Evolutionary conservation across 176 grass and related monocot species (phyloP).

Genomic region (Hordeum marinum): DNA sequence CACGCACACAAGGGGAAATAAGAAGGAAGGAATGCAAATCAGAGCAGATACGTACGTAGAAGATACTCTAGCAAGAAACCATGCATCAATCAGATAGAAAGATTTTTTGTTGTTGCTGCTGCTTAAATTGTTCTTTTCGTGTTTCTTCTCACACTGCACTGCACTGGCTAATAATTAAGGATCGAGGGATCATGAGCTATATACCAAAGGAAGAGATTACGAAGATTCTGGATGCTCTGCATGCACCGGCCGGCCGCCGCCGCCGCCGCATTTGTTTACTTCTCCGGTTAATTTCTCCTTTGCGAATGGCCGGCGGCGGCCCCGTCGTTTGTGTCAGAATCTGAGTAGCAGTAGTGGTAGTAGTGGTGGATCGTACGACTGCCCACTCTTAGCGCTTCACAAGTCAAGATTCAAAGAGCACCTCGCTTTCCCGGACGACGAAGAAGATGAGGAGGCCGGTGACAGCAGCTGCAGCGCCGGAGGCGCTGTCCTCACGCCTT

Average conservation of each 20-base stretch:
- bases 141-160: conserved; percentile 38
- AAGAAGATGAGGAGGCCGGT: conserved; percentile 44
- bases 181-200: conserved; percentile 36
- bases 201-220: conserved; percentile 21
- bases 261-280: conserved; percentile 17
- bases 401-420: conserved; percentile 92
- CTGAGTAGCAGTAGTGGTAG: background rate
- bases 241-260: background rate
- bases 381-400: conserved; percentile 34
- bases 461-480: conserved; percentile 14
- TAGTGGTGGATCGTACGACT: conserved; percentile 16
- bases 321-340: conserved; percentile 26
- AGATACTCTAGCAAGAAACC: background rate
- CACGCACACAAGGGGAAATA: background rate
- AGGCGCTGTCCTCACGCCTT: conserved; percentile 17
- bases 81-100: conserved; percentile 14
- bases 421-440: conserved; percentile 59
- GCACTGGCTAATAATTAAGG: conserved; percentile 37
- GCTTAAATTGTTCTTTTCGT: conserved; percentile 35
- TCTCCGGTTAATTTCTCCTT: background rate
- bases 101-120: conserved; percentile 19
- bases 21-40: background rate
- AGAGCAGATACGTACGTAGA: conserved; percentile 21
- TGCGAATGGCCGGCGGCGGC: background rate
- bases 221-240: conserved; percentile 6